Percentiles rank a stretch among this genome's conserved stretches.
These are phyloP conservation scores for Solanum lignicaule DNA, from an alignment of 257 asterid species.

Conservation along the genomic window DNA sequence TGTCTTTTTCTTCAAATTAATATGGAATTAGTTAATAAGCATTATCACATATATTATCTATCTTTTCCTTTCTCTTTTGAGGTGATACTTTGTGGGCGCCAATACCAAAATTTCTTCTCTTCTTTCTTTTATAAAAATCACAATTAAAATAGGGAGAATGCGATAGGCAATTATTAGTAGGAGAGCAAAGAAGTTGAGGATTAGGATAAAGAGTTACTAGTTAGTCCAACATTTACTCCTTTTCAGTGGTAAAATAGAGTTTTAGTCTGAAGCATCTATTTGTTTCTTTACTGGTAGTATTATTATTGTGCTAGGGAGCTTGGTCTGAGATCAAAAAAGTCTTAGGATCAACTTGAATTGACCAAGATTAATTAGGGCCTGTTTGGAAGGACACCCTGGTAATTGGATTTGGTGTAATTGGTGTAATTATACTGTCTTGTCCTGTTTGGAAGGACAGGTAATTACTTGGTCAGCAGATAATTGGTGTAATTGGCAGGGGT, in stretches of 20 bases:
- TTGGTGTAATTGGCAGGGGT: too few relatives aligned
- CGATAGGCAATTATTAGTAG: neutral
- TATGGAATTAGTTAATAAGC: neutral
- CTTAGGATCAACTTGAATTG: neutral
- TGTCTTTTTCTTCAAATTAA: neutral
- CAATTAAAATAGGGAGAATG: neutral
- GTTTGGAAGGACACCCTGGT: too few relatives aligned
- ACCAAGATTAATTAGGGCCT: too few relatives aligned
- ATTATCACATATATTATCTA: neutral
- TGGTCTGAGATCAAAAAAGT: neutral
- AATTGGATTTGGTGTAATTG: too few relatives aligned
- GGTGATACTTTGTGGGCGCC: neutral
- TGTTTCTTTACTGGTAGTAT: neutral
- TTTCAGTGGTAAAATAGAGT: rapidly evolving
- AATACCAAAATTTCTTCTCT: neutral
- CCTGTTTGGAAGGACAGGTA: too few relatives aligned
- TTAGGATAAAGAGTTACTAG: neutral
- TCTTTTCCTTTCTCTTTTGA: neutral
- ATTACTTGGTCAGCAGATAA: too few relatives aligned
- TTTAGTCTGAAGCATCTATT: neutral
- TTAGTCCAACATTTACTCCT: neutral
- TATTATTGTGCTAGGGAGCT: neutral
- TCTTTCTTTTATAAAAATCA: neutral
- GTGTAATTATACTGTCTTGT: too few relatives aligned
- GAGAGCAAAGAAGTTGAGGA: neutral